Conservation (phyloP, 2,329 filamentous ascomycete genomes). For the Colletotrichum acutatum region DNA sequence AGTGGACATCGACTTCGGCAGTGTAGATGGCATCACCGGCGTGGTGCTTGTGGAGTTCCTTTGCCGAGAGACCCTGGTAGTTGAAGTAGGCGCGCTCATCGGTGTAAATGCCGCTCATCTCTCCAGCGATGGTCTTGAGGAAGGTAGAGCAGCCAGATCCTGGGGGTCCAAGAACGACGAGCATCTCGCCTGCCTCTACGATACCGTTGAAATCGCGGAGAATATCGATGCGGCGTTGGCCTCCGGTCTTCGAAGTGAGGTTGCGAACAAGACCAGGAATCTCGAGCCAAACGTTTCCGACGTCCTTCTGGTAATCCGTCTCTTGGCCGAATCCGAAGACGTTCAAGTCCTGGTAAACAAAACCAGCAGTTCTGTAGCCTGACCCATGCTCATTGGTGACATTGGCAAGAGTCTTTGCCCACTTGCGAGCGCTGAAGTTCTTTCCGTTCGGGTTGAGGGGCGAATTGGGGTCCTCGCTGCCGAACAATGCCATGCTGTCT, state of each 20-base stretch:
- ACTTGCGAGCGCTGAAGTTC: constrained; percentile 61
- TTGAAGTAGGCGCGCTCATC: constrained; percentile 33
- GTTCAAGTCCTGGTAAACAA: constrained; percentile 54
- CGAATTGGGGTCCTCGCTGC: constrained; percentile 51
- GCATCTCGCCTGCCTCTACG: constrained; percentile 65
- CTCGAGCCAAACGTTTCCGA: constrained; percentile 49
- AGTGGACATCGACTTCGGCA: constrained; percentile 73
- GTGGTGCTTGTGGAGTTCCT: constrained; percentile 35
- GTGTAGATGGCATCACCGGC: constrained; percentile 75
- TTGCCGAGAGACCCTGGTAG: constrained; percentile 32
- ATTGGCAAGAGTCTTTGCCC: constrained; percentile 44
- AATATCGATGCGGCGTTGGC: constrained; percentile 55
- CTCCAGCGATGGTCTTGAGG: constrained; percentile 72
- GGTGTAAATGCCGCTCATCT: constrained; percentile 68
- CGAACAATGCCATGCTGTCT: constrained; percentile 41
- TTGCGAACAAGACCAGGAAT: constrained; percentile 43
- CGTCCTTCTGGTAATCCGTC: constrained; percentile 55
- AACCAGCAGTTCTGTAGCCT: constrained; percentile 42
- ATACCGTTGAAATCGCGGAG: constrained; percentile 61
- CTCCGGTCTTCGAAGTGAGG: constrained; percentile 44
- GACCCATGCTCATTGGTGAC: constrained; percentile 40
- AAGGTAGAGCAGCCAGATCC: constrained; percentile 72
- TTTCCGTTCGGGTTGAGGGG: constrained; percentile 59
- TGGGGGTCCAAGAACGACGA: constrained; percentile 67
- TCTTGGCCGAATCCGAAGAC: constrained; percentile 55